These are phyloP conservation scores for Pythium apleroticum DNA, from an alignment of 352 stramenopile species.

Conservation along the genomic window DNA sequence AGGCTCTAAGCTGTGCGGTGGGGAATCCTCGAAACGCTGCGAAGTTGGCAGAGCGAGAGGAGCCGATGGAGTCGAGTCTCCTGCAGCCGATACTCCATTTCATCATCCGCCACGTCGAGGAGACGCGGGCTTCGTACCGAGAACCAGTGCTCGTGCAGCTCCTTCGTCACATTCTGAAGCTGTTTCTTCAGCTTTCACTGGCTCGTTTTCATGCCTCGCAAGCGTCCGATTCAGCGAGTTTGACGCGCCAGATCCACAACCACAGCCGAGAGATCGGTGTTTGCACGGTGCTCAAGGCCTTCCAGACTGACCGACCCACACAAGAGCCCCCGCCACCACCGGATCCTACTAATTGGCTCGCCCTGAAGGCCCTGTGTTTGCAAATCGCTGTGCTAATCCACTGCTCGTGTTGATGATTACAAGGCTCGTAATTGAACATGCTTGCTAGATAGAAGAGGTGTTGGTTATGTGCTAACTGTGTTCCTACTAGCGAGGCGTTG, in stretches of 20 bases:
- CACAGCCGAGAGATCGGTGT: slow-evolving; percentile 10
- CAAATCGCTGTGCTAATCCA: not conserved
- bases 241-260: slow-evolving; percentile 5
- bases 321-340: not conserved
- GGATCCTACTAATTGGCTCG: not conserved
- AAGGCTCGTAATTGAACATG: too few species aligned
- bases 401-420: slow-evolving; percentile 10
- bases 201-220: not conserved
- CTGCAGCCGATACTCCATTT: slow-evolving; percentile 10
- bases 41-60: not conserved
- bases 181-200: slow-evolving; percentile 3
- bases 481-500: not conserved
- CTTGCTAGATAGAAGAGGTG: too few species aligned
- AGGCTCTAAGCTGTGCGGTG: not conserved
- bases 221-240: not conserved
- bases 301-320: not conserved
- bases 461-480: not conserved
- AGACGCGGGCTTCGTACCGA: slow-evolving; percentile 7
- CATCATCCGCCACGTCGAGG: slow-evolving; percentile 14
- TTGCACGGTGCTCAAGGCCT: slow-evolving; percentile 14
- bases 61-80: not conserved
- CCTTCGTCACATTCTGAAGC: slow-evolving; percentile 1
- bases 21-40: slow-evolving; percentile 4
- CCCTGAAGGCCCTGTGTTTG: not conserved
- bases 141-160: slow-evolving; percentile 14